Evolutionary conservation across 2,329 filamentous ascomycete species (phyloP).

Genomic region (Nannizziopsis barbatae): DNA sequence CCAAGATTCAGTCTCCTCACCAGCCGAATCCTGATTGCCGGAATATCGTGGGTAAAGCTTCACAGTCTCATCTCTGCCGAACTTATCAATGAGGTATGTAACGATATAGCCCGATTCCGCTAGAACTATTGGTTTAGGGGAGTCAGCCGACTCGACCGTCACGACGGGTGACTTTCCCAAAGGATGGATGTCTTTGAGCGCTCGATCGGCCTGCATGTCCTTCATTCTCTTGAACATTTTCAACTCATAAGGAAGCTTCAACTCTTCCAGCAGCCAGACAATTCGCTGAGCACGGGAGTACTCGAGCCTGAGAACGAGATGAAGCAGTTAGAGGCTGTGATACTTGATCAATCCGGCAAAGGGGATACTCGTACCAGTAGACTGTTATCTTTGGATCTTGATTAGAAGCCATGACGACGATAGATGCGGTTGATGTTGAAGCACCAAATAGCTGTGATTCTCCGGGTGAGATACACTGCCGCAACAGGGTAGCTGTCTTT

Average conservation of each 20-base stretch:
- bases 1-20: constrained; percentile 50
- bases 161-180: constrained; percentile 80
- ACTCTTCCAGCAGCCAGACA: constrained; percentile 75
- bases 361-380: constrained; percentile 44
- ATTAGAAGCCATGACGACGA: constrained; percentile 15
- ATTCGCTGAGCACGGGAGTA: constrained; percentile 72
- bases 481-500: background rate
- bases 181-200: constrained; percentile 67
- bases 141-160: constrained; percentile 45
- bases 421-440: background rate
- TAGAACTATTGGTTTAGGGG: constrained; percentile 48
- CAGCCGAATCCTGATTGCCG: constrained; percentile 45
- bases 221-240: constrained; percentile 61
- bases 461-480: background rate
- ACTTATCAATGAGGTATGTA: constrained; percentile 68
- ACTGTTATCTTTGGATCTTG: constrained; percentile 47
- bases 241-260: constrained; percentile 66
- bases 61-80: constrained; percentile 31
- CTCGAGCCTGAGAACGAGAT: constrained; percentile 53
- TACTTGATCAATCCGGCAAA: background rate
- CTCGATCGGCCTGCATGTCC: constrained; percentile 57
- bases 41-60: constrained; percentile 37
- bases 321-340: background rate
- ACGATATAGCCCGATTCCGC: constrained; percentile 73
- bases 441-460: background rate